Percentiles rank a stretch among this genome's conserved stretches.
phyloP scores from a whole-genome alignment of 2,329 filamentous ascomycete genomes.

The Chaetomium strumarium region DNA sequence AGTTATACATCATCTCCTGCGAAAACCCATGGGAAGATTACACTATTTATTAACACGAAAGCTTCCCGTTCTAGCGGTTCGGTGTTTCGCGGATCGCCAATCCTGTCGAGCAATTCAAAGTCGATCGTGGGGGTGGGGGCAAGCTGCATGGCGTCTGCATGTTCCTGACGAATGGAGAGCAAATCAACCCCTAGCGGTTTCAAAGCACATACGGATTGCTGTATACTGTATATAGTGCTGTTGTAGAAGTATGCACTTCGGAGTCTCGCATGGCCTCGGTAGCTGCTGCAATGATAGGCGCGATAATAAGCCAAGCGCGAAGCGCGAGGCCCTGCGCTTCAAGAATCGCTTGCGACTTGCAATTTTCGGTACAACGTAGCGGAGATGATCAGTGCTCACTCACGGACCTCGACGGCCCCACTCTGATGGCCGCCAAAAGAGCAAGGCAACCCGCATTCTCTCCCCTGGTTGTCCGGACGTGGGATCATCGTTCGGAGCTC shows the following conservation, averaged over 20 bases:
- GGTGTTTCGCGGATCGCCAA: background rate
- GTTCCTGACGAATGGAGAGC: background rate
- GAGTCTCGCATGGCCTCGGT: background rate
- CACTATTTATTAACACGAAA: background rate
- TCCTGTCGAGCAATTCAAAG: background rate
- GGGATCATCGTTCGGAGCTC: background rate
- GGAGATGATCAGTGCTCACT: constrained; percentile 9
- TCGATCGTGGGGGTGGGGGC: background rate
- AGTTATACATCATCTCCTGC: too few relatives aligned
- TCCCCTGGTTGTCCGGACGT: background rate
- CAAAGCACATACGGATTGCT: background rate
- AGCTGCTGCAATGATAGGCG: background rate
- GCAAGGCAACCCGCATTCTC: constrained; percentile 1
- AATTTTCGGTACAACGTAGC: constrained; percentile 1
- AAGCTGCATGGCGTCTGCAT: background rate
- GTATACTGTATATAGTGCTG: too few relatives aligned
- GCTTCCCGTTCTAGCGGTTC: background rate
- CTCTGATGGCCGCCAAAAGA: background rate
- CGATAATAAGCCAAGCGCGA: constrained; percentile 9
- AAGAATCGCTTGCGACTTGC: background rate
- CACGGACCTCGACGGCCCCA: background rate
- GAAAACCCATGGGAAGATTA: too few relatives aligned
- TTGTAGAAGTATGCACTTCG: too few relatives aligned
- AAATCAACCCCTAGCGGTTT: too few relatives aligned
- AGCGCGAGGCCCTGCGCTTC: constrained; percentile 8